Base-by-base conservation (phyloP, 2,329 filamentous ascomycete species). In the Pseudogymnoascus sp. region DNA sequence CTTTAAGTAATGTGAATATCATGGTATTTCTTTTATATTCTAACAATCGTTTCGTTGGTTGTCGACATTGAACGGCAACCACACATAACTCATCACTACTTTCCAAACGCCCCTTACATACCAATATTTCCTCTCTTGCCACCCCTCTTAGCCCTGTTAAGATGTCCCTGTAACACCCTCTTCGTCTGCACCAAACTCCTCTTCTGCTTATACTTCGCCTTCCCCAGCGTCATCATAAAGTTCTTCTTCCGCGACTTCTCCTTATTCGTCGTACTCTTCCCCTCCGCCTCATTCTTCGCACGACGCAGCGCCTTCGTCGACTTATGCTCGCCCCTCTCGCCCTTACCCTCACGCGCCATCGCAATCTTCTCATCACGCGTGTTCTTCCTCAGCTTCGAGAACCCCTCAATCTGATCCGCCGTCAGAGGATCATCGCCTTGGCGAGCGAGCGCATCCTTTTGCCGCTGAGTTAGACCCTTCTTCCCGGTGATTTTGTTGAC, bases 241-340 rank as follows among this genome's bases (percentile, higher is more conserved):
- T 99, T 99, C 89, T 99, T 99, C 83, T 91, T 91, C 69, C 93
- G 82, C 43, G 90, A 86, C 85, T 99, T 99, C 81, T 99, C 95
- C 79, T 90, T 90, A 78, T 99, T 99, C 68, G 93, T 97, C 38
- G 91, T 93, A 74, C 90, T 96, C 86, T 97, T 97, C 71, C 95
- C 95, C 77, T 92, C 85, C 1, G 86, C 83, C 70, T 88, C 86
- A 83, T 96, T 96, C 82, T 93, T 91, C 74, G 91, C 86, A 81
- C 91, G 91, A 71, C 90, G 83, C 73, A 90, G 87, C 14, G 92
- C 92, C 67, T 91, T 87, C 61, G 90, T 95, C 66, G 86, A 90
- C 79, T 93, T 92, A 79, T 96, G 92, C 74, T 95, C 87, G 60
- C 85, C 81, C 31, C 88, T 85, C 49, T 87, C 85, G 0, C 88